Conservation (phyloP, 2,329 filamentous ascomycete species). For the Colletotrichum musicola region DNA sequence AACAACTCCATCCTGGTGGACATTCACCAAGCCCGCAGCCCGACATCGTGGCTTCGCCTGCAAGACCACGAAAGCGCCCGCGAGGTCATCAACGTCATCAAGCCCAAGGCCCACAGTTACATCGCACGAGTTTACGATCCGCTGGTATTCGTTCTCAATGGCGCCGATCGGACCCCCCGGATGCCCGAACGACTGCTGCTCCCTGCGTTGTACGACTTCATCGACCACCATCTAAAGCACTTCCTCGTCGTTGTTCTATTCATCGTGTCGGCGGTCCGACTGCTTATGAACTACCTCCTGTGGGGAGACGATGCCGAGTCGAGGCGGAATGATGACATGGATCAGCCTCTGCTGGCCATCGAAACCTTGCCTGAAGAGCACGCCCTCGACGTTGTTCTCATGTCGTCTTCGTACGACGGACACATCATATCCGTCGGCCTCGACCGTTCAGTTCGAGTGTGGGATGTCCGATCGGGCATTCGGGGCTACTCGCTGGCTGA, state of each 20-base stretch:
- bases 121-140: conserved; percentile 81
- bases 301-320: conserved; percentile 70
- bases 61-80: conserved; percentile 84
- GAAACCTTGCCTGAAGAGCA: conserved; percentile 74
- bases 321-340: conserved; percentile 60
- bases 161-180: conserved; percentile 73
- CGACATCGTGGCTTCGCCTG: conserved; percentile 79
- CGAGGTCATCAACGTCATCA: conserved; percentile 82
- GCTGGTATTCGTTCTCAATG: conserved; percentile 77
- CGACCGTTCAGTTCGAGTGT: conserved; percentile 76
- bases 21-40: conserved; percentile 81
- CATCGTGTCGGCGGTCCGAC: conserved; percentile 72
- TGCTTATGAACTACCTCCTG: conserved; percentile 81
- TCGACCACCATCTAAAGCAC: conserved; percentile 67
- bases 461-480: conserved; percentile 67
- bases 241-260: conserved; percentile 75
- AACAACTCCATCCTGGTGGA: conserved; percentile 62
- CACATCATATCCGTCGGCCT: conserved; percentile 77
- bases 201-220: conserved; percentile 76
- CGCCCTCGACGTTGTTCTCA: conserved; percentile 75
- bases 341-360: conserved; percentile 67
- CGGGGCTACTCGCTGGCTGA: conserved; percentile 56
- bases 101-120: conserved; percentile 78
- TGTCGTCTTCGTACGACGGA: conserved; percentile 73
- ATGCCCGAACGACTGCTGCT: conserved; percentile 62